Base-by-base conservation (phyloP, 1,284 basidiomycete genomes). In the Apiotrichum laibachii region DNA sequence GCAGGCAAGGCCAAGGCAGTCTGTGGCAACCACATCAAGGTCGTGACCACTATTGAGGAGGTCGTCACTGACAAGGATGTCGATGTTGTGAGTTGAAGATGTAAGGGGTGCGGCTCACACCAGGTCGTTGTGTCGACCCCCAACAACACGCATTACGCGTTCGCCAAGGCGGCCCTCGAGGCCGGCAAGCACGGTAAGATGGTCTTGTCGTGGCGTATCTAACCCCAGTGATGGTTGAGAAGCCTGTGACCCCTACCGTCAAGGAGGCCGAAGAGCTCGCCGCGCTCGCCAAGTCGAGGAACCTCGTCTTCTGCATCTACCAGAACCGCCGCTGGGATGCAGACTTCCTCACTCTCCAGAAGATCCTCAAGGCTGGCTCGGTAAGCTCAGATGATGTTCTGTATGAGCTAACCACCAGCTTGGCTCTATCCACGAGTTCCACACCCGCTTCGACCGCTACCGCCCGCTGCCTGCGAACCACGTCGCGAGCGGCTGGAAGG, bases 111-210 rank as follows among this genome's bases (percentile, higher is more conserved):
- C 7, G 1, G 47, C 55, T 56, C 22, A 60, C 55, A 1, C 37
- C 54, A 66, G 69, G 67, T 82, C 31, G 83, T 92, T 58, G 80
- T 93, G 50, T 85, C 83, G 43, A 91, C 89, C 0, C 89, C 90
- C 1, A 92, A 87, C 70, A 81, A 86, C 50, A 91, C 90, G 0
- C 91, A 93, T 75, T 90, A 86, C 72, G 75, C 80, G 8, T 86
- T 73, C 54, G 70, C 78, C 15, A 81, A 81, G 67, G 67, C 67
- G 6, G 82, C 82, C 8, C 77, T 90, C 40, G 79, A 86, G 63
- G 85, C 87, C 0, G 88, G 88, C 34, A 92, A 92, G 74, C 88
- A 92, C 71, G 88, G 88, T 87, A 63, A 58, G 80, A 35, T 1
- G 15, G 3, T 33, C 10, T 2, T 7, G 18, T 9, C 35, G 42